Base-by-base conservation (phyloP, 1,284 basidiomycete species). In the Ceratobasidium sp. region DNA sequence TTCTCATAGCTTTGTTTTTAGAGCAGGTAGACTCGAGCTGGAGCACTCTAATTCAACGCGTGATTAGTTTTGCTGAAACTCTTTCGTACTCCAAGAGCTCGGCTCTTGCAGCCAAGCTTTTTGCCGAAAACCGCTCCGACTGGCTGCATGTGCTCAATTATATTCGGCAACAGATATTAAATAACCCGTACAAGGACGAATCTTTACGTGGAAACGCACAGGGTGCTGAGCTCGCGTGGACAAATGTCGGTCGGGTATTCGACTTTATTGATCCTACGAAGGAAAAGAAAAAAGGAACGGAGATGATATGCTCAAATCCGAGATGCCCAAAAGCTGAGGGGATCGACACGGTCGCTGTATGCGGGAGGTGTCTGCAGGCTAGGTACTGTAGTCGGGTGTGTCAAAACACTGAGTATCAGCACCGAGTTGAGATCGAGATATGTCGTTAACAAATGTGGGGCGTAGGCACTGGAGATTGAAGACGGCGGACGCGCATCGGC, bases 71-170 rank as follows among this genome's bases (percentile, higher is more conserved):
- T 13, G 42, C 40, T n/a, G 42, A 66, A 23, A 23, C 42, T 18
- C 63, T 66, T 15, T 20, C 63, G 18, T 69, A 69, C 12, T 46
- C 63, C n/a, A 66, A 42, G 40, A 44, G 15, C 15, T 66, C 63
- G 6, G 12, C 40, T 6, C 44, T 44, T 2, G 10, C 42, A 10
- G 63, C 63, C 39, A 26, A 66, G 40, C 40, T 66, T n/a, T 66
- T 66, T n/a, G 18, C n/a, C 33, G 63, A 26, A 40, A 23, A 66
- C 2, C 46, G 46, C 42, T 23, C 63, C 7, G 26, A 44, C 40
- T 66, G 63, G 63, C 18, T 42, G 5, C 5, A 44, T 15, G 46
- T 42, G 3, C 15, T 66, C 28, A 66, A n/a, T 26, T 46, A 42
- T 42, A 44, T 66, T 23, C 40, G 44, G 18, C 42, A n/a, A 9